These are phyloP conservation scores for Calonectria pteridis DNA, from an alignment of 2,329 filamentous ascomycete genomes.

Conservation along the genomic window DNA sequence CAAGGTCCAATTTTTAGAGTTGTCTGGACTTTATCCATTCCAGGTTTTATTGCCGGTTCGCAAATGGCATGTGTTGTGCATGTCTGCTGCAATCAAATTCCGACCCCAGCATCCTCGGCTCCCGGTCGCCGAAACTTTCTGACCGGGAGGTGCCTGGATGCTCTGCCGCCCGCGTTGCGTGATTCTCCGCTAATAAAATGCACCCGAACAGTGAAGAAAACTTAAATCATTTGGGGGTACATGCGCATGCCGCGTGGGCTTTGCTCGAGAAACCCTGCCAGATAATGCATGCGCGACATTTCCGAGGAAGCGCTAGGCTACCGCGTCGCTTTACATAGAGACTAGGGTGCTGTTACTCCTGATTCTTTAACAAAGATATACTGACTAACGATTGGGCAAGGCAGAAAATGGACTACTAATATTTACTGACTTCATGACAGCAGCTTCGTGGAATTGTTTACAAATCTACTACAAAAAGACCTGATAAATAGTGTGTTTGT, in stretches of 20 bases:
- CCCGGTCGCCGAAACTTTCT: not conserved
- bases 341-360: not conserved
- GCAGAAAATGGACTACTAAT: not conserved
- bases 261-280: not conserved
- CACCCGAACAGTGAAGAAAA: not conserved
- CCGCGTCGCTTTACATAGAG: not conserved
- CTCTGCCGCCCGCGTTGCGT: not conserved
- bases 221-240: not conserved
- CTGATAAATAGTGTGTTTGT: not conserved
- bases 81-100: not conserved
- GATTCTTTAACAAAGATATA: not conserved
- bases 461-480: too few species aligned
- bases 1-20: conserved; percentile 3
- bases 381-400: not conserved
- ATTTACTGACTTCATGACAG: not conserved
- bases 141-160: not conserved
- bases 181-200: not conserved
- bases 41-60: not conserved
- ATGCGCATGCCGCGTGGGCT: not conserved
- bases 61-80: not conserved
- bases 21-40: not conserved
- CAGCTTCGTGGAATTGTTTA: not conserved
- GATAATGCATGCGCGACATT: not conserved
- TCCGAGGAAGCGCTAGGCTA: not conserved
- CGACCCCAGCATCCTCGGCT: not conserved